Base-by-base conservation (phyloP, 2,329 filamentous ascomycete species). In the Colletotrichum chrysophilum region DNA sequence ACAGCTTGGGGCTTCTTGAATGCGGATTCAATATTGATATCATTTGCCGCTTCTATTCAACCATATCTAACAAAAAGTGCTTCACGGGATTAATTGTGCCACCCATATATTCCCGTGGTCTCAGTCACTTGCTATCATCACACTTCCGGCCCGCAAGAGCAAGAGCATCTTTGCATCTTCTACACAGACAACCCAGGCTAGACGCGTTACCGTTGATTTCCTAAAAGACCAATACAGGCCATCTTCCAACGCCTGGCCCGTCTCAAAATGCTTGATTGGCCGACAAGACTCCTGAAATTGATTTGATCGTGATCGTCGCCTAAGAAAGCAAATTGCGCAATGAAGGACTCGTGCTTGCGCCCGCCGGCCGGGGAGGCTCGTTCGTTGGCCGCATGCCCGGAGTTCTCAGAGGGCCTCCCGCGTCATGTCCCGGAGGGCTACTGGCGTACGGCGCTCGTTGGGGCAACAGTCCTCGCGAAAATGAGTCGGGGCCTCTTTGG, bases 291-390 rank as follows among this genome's bases (percentile, higher is more conserved):
- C 34, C 34, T 64, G 28, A 32, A 64, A 16, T 9, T 26, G 7
- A 38, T 16, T 34, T 26, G 30, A 38, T 38, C 28, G 16, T 32
- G 18, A 43, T 52, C 38, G 16, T 38, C 21, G 14, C 32, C 28
- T 84, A 95, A 64, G 91, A 93, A 70, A 96, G 88, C 65, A 96
- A 84, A 80, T 96, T 96, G 79, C 93, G 91, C 76, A 96, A 83
- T 12, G 94, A 95, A 13, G 94, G 94, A 80, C 93, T 96, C 18
- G 94, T 93, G 80, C 94, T 96, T 5, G 94, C 94, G n/a, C 93
- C 93, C 7, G 81, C 80, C 67, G 85, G 80, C 62, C 84, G 72
- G 34, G 81, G 76, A 10, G 79, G 78, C 67, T 81, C 84, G 30
- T 73, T 79, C 62, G 78, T 82, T 8, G 71, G 72, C n/a, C 76